phyloP scores from a whole-genome alignment of 2,329 filamentous ascomycete species.

The Aspergillus tamarii region DNA sequence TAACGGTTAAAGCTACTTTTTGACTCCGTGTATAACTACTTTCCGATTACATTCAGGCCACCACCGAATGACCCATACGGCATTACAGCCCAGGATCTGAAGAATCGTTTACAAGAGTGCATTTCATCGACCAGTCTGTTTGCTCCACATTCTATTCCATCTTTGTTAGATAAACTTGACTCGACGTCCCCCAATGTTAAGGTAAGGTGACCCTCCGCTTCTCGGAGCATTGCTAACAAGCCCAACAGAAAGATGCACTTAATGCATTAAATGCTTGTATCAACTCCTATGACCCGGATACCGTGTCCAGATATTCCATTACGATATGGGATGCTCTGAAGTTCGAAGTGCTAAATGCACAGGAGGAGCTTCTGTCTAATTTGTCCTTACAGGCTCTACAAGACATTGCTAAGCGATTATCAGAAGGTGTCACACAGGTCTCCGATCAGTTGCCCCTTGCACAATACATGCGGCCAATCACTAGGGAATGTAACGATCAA shows the following conservation, averaged over 20 bases:
- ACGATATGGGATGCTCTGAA: conserved; percentile 71
- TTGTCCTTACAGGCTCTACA: conserved; percentile 60
- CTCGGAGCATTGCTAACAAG: conserved; percentile 22
- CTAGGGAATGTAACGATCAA: conserved; percentile 69
- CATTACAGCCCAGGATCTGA: conserved; percentile 70
- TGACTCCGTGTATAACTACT: conserved; percentile 72
- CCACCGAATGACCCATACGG: conserved; percentile 71
- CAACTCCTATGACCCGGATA: conserved; percentile 60
- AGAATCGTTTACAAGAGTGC: conserved; percentile 65
- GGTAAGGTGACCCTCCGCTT: conserved; percentile 36
- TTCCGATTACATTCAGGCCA: conserved; percentile 71
- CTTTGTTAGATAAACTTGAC: conserved; percentile 69
- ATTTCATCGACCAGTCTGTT: conserved; percentile 65
- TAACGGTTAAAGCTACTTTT: conserved; percentile 55
- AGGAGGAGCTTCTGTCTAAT: conserved; percentile 67
- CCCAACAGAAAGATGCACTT: conserved; percentile 61
- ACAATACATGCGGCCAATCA: conserved; percentile 63
- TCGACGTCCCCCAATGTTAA: conserved; percentile 71
- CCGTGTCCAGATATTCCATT: conserved; percentile 64
- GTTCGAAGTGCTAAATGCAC: conserved; percentile 68
- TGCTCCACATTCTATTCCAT: conserved; percentile 69
- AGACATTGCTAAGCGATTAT: conserved; percentile 59
- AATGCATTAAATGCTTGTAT: conserved; percentile 65
- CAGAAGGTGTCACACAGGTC: conserved; percentile 43
- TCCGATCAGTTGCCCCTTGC: conserved; percentile 50